Conservation (phyloP, 2,329 filamentous ascomycete species). For the Cladosporium sp. region DNA sequence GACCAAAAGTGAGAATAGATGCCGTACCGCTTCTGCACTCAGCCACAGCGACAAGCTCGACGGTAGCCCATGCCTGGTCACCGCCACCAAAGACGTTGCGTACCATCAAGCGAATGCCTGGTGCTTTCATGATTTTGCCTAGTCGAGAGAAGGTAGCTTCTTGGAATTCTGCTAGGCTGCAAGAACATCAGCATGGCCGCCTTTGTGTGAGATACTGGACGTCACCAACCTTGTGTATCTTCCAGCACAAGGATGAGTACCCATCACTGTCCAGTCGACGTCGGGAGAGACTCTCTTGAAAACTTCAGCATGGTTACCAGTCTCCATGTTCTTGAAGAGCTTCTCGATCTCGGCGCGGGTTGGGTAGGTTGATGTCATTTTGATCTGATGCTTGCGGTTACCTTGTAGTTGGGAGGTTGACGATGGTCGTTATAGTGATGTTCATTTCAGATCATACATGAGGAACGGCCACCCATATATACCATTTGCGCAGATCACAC, state of each 20-base stretch:
- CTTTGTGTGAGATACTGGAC: no score
- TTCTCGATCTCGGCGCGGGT: slow-evolving; percentile 20
- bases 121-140: slow-evolving; percentile 18
- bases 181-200: neutral
- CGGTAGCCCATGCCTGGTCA: slow-evolving; percentile 24
- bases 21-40: slow-evolving; percentile 26
- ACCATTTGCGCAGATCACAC: no score
- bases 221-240: slow-evolving; percentile 15
- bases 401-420: no score
- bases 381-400: neutral
- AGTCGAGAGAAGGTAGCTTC: slow-evolving; percentile 12
- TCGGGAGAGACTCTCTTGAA: slow-evolving; percentile 24
- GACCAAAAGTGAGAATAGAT: neutral
- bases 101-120: slow-evolving; percentile 20
- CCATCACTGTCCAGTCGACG: slow-evolving; percentile 29
- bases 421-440: no score
- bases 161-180: slow-evolving; percentile 14
- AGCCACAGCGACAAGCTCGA: slow-evolving; percentile 26
- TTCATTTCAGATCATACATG: no score
- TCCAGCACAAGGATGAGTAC: slow-evolving; percentile 25
- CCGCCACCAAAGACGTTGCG: slow-evolving; percentile 26
- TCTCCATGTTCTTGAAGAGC: slow-evolving; percentile 20
- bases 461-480: no score
- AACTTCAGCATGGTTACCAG: slow-evolving; percentile 22
- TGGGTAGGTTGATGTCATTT: slow-evolving; percentile 16